Evolutionary conservation across 306 rosid species (phyloP).

Genomic region (Carpinus fangiana): DNA sequence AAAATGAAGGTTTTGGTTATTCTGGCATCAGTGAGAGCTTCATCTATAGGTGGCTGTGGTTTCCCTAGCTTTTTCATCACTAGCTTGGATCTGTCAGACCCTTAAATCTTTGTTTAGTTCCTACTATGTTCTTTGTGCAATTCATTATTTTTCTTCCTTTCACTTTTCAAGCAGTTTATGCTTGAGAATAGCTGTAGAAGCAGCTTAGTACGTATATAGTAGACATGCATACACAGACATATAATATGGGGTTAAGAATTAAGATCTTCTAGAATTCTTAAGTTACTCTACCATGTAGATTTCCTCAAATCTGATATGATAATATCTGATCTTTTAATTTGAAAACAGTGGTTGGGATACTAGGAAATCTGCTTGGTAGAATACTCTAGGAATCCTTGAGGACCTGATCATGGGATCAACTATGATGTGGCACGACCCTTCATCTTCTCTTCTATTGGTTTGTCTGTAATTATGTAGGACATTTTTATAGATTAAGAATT

Average conservation of each 20-base stretch:
- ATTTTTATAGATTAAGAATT: background rate
- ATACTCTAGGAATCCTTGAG: too few species aligned
- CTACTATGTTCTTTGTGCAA: background rate
- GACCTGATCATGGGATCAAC: background rate
- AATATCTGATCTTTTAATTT: too few species aligned
- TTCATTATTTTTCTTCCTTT: background rate
- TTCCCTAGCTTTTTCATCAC: constrained; percentile 2
- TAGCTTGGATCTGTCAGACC: background rate
- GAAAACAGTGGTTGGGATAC: too few species aligned
- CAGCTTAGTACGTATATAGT: background rate
- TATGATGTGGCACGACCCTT: background rate
- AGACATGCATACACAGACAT: too few species aligned
- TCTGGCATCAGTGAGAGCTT: background rate
- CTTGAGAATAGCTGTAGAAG: background rate
- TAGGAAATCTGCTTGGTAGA: too few species aligned
- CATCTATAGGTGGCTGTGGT: background rate
- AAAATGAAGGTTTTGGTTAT: background rate
- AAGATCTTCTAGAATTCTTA: too few species aligned
- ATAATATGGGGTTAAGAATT: too few species aligned
- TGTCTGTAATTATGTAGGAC: background rate
- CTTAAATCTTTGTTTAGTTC: background rate
- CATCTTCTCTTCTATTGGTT: background rate
- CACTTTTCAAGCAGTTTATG: background rate
- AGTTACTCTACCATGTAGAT: too few species aligned
- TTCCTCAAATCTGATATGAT: too few species aligned